These are phyloP conservation scores for Diplodia sapinea DNA, from an alignment of 2,329 filamentous ascomycete species.

Conservation along the genomic window DNA sequence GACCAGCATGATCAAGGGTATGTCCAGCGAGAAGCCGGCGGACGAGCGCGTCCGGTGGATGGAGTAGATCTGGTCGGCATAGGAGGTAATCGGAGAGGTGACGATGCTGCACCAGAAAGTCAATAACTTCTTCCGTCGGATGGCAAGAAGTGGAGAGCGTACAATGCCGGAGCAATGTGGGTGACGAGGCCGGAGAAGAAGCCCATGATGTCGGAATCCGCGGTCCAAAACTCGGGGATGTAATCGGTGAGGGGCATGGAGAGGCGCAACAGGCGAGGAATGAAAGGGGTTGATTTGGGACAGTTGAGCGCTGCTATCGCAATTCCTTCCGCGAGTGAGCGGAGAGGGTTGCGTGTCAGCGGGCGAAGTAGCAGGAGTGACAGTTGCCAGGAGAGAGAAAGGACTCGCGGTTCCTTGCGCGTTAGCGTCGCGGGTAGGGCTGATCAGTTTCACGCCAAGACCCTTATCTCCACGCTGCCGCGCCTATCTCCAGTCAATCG, in stretches of 20 bases:
- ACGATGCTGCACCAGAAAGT: slow-evolving; percentile 55
- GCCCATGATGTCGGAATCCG: slow-evolving; percentile 40
- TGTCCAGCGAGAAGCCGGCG: slow-evolving; percentile 69
- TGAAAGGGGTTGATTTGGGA: background rate
- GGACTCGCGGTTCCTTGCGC: slow-evolving; percentile 20
- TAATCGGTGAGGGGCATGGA: slow-evolving; percentile 30
- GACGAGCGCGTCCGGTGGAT: slow-evolving; percentile 66
- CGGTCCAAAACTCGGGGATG: slow-evolving; percentile 26
- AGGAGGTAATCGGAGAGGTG: slow-evolving; percentile 67
- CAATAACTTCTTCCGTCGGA: background rate
- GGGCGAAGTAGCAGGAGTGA: background rate
- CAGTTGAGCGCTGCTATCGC: slow-evolving; percentile 15
- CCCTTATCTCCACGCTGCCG: slow-evolving; percentile 15
- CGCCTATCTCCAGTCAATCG: slow-evolving; percentile 22
- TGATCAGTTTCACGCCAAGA: slow-evolving; percentile 15
- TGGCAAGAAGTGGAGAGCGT: slow-evolving; percentile 30
- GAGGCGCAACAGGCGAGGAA: background rate
- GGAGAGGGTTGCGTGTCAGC: slow-evolving; percentile 12
- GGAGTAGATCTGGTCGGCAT: slow-evolving; percentile 70
- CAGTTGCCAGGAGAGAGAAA: slow-evolving; percentile 22
- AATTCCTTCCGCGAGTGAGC: slow-evolving; percentile 1
- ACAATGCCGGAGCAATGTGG: slow-evolving; percentile 49
- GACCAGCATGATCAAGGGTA: slow-evolving; percentile 70
- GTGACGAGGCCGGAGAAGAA: slow-evolving; percentile 45
- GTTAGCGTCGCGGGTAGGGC: slow-evolving; percentile 27